Evolutionary conservation across 2,329 filamentous ascomycete species (phyloP), one percentile per base, ranked within the genome.

Genomic region (Magnaporthiopsis rhizophila): DNA sequence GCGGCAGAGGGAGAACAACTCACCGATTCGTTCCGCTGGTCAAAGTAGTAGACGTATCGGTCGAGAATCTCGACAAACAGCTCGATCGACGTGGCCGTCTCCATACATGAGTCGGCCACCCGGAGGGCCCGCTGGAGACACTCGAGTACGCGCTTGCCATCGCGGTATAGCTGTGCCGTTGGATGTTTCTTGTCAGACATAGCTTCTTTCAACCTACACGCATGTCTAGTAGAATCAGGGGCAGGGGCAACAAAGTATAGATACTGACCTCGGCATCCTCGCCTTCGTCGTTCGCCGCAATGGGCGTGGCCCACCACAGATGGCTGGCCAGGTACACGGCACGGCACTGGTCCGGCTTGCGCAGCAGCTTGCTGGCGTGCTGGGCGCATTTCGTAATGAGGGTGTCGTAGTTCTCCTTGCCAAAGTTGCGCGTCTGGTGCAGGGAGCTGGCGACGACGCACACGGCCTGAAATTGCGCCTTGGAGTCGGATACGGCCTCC

Each of bases 91-190:
- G 97, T 92, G 8, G 92, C 92, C 9, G 93, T 95, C 77, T 99
- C 96, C 95, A 99, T 99, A 79, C 95, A 99, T 8, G 95, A 96
- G 76, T 99, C 95, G 2, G 95, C 96, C 34, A 99, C 96, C 50
- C 96, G 89, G 12, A 99, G 87, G 13, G 95, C 95, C 64, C 95
- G 89, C 77, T 99, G 95, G 61, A 99, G 83, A 73, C 95, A 99
- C 76, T 99, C 95, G 7, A 99, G 85, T 2, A 99, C 95, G 62
- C 95, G 88, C 79, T 99, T 99, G 64, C 95, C 95, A 71, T 99
- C 95, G 65, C 95, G 94, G 77, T 99, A 99, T 61, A 97, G 86
- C 92, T 95, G 70, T 50, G 6, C 36, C 13, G n/a, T 12, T 1
- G 1, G 59, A 38, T 26, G 61, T 64, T 62, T 30, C 11, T 28